Evolutionary conservation across 2,329 filamentous ascomycete genomes (phyloP), one percentile per base, ranked within the genome.

Genomic region (Scytalidium sp.): DNA sequence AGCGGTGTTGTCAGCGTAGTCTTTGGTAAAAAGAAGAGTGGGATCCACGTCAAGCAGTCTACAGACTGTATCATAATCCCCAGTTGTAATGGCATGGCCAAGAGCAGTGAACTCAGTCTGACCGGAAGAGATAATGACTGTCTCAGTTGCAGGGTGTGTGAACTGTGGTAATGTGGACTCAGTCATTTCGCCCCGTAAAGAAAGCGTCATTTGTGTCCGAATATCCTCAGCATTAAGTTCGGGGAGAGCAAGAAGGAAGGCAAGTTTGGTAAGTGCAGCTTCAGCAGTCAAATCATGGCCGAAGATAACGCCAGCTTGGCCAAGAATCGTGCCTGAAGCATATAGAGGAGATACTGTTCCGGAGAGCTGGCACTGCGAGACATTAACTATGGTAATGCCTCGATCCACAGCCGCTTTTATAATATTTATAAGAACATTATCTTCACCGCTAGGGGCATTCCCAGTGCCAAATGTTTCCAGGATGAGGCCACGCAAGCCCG

Each of bases 391-490:
- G 29, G 88, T 82, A 41, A 88, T 83, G 6, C 84, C 85, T 47
- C 83, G 74, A 57, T 78, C 69, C 13, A 88, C 82, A 4, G 84
- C 85, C 17, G 79, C 77, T 19, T 78, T 76, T 50, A 88, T 74
- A 36, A 87, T 81, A 22, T 79, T 77, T 29, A 79, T 83, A 65
- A 89, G 74, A n/a, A 47, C 55, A 6, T 61, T 62, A 43, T 80
- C 79, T 54, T 81, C 81, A 56, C 87, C 84, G 40, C 78, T 78
- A 1, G 85, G 85, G 3, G 84, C 82, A 64, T 89, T 89, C 11
- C 85, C 85, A 2, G 85, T 83, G 10, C 85, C 85, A 65, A 88
- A 89, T 0, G 85, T 88, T 65, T 88, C 85, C 23, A 89, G 71
- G 2, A 89, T 79, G 19, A 89, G 69, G 3, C 85, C 85, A 36